phyloP scores from a whole-genome alignment of 140 eudicot genomes.

The Stevia rebaudiana region DNA sequence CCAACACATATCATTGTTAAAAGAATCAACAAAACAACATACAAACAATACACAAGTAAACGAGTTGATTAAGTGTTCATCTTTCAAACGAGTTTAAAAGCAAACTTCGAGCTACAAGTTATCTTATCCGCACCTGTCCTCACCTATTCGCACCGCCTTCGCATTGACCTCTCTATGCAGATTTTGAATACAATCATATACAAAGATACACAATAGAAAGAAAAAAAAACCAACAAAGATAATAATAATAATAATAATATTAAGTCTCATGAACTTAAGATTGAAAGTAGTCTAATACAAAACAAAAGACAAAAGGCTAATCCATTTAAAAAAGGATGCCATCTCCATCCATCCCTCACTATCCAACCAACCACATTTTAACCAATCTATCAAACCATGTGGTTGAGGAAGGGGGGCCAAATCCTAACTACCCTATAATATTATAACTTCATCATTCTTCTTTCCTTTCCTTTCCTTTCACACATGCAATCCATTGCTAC shows the following conservation, averaged over 20 bases:
- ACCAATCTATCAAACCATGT: constrained; percentile 17
- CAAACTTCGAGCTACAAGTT: too few species aligned
- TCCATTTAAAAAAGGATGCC: constrained; percentile 61
- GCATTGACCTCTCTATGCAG: not conserved
- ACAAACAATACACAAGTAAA: too few species aligned
- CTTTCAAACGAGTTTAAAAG: too few species aligned
- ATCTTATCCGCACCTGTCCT: too few species aligned
- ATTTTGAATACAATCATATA: not conserved
- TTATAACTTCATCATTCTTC: not conserved
- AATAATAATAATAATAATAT: not conserved
- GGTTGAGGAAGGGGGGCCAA: constrained; percentile 4
- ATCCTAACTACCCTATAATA: constrained; percentile 15
- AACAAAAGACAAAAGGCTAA: constrained; percentile 34
- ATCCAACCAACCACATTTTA: constrained; percentile 18
- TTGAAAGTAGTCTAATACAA: constrained; percentile 31
- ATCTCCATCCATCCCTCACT: constrained; percentile 44
- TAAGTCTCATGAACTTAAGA: constrained; percentile 16
- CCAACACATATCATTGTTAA: too few species aligned
- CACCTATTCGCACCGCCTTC: too few species aligned
- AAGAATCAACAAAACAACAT: too few species aligned
- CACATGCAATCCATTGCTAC: constrained; percentile 63
- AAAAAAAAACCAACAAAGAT: not conserved
- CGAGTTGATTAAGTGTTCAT: too few species aligned
- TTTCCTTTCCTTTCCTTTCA: too few species aligned
- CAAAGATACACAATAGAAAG: too few species aligned